A percentile compares a stretch with the other conserved stretches of the same genome.
Evolutionary conservation across 768 basidiomycete species (phyloP).

Genomic region (Phallus indusiatus): DNA sequence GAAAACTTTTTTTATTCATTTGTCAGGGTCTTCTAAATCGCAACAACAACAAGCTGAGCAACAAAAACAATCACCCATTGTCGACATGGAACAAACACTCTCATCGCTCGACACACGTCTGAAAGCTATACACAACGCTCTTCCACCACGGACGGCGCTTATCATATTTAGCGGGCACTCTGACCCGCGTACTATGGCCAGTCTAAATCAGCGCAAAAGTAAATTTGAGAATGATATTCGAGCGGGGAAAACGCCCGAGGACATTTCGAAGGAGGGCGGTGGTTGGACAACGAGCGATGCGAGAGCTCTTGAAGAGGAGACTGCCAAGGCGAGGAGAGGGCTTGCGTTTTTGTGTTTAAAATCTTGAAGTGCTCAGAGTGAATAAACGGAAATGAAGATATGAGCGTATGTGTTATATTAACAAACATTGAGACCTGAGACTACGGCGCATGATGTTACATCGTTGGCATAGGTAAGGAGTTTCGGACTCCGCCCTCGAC

Average conservation of each 20-base stretch:
- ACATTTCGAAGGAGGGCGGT: slow-evolving; percentile 36
- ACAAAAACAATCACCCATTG: background rate
- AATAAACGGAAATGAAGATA: no score
- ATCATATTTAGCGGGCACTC: slow-evolving; percentile 84
- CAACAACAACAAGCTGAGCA: background rate
- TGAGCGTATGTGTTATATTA: no score
- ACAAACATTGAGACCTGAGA: no score
- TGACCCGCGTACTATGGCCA: slow-evolving; percentile 74
- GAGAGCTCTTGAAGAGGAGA: slow-evolving; percentile 68
- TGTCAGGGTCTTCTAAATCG: background rate
- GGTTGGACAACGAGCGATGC: slow-evolving; percentile 75
- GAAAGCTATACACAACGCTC: slow-evolving; percentile 45
- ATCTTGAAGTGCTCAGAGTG: background rate
- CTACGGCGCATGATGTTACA: no score
- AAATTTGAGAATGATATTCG: slow-evolving; percentile 62
- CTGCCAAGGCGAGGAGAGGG: slow-evolving; percentile 72
- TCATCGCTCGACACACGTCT: slow-evolving; percentile 53
- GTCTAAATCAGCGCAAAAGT: slow-evolving; percentile 57
- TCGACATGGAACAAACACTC: slow-evolving; percentile 22
- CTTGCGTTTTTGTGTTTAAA: slow-evolving; percentile 63
- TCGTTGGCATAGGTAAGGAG: background rate
- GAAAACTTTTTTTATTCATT: no score
- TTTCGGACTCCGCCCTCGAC: background rate
- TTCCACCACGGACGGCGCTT: slow-evolving; percentile 75
- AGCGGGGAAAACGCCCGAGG: slow-evolving; percentile 36